Evolutionary conservation across 2,329 filamentous ascomycete species (phyloP).

Genomic region (Daldinia sp.): DNA sequence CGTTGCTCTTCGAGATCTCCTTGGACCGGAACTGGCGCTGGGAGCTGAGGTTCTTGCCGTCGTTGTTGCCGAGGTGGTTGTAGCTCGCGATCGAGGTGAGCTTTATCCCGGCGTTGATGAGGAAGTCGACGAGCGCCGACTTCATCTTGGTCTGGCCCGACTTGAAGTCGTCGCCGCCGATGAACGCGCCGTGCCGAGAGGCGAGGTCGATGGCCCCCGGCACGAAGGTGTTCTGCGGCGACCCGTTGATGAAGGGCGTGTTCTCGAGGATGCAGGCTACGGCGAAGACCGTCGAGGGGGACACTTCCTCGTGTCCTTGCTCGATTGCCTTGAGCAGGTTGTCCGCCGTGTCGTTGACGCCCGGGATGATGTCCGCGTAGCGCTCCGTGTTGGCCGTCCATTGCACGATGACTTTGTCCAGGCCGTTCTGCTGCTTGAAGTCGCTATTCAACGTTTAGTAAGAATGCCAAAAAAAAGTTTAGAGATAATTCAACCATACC

Average conservation of each 20-base stretch:
- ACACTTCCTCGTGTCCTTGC: conserved; percentile 87
- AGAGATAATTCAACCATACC: conserved; percentile 59
- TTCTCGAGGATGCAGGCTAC: conserved; percentile 93
- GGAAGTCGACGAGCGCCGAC: conserved; percentile 96
- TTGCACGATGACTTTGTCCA: conserved; percentile 96
- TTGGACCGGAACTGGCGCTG: conserved; percentile 99
- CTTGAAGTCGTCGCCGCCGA: conserved; percentile 99
- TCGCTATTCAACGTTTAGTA: conserved; percentile 63
- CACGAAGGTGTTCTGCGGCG: conserved; percentile 98
- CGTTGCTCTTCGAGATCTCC: conserved; percentile 99
- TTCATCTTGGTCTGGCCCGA: conserved; percentile 99
- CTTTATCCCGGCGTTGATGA: conserved; percentile 99
- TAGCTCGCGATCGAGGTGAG: conserved; percentile 98
- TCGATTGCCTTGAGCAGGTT: conserved; percentile 92
- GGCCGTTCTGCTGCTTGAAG: conserved; percentile 85
- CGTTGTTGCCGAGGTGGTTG: conserved; percentile 99
- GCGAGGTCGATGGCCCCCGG: conserved; percentile 91
- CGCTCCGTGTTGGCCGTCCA: conserved; percentile 99
- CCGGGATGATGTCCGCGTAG: conserved; percentile 86
- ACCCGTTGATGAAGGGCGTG: conserved; percentile 97
- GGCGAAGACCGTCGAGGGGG: conserved; percentile 95
- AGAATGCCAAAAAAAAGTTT: not conserved
- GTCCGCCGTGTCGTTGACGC: conserved; percentile 96
- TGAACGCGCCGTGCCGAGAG: conserved; percentile 87
- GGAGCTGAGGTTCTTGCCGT: conserved; percentile 97